Base-by-base conservation (phyloP, 169 alveolate genomes). In the Plasmodium blacklocki region DNA sequence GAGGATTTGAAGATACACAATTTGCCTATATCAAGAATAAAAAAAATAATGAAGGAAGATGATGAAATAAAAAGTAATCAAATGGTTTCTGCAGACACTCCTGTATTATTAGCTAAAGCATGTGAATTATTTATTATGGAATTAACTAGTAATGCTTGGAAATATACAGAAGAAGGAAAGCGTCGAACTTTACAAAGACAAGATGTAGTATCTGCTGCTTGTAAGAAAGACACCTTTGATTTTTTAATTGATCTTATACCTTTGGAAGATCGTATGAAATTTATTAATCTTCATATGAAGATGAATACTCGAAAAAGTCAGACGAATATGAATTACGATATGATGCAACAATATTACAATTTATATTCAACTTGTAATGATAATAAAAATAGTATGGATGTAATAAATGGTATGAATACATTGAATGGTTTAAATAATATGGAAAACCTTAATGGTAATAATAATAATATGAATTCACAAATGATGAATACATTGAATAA, bases 21-120 rank as follows among this genome's bases (percentile, higher is more conserved):
- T 56, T 93, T 98, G 5, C 99, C 99, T 54, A 89, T 97, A 64
- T 98, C 99, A 15, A 91, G 99, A 91, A 96, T 98, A 18, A 98
- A 98, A 93, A 98, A 97, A 92, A 97, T 98, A 52, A 98, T 98
- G 99, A 98, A 97, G 94, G 97, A 98, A 62, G 99, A 97, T 88
- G 99, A 98, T 72, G 99, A 98, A 74, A 98, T 97, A 39, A 96
- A 97, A 76, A 96, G 93, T 43, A 19, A 12, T 52, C 87, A 96
- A 96, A 97, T 97, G 99, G 96, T 98, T 19, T 95, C 98, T 88
- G 97, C 98, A 54, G 99, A 98, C 90, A 97, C 99, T 5, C 99
- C 99, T 23, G 98, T 97, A 9, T 75, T 98, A 62, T 95, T 98
- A 93, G 99, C 99, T 5, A 98, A 98, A 86, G 99, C 99, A 21